Percentiles rank a stretch among this genome's conserved stretches.
phyloP scores from a whole-genome alignment of 176 grass and related monocot species.

The Otatea glauca region DNA sequence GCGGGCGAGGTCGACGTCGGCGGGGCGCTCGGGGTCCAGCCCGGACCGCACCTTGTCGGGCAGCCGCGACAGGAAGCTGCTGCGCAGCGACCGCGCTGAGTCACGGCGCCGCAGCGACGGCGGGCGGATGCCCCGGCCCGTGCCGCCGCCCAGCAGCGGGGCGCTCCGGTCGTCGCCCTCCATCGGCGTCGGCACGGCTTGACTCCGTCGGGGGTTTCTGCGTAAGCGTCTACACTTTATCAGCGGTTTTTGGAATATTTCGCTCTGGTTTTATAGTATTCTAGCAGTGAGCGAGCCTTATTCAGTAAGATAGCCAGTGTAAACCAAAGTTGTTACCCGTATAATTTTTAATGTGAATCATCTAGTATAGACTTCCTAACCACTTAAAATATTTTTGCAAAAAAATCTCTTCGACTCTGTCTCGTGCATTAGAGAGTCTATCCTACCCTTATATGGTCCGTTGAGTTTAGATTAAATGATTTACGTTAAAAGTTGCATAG shows the following conservation, averaged over 20 bases:
- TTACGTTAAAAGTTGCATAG: too few species aligned
- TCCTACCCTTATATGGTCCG: too few species aligned
- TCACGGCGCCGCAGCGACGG: conserved; percentile 49
- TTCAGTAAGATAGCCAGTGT: too few species aligned
- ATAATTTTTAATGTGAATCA: too few species aligned
- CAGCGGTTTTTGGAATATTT: background rate
- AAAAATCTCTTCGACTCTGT: too few species aligned
- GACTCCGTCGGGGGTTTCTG: background rate
- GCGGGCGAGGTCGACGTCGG: conserved; percentile 58
- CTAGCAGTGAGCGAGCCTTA: too few species aligned
- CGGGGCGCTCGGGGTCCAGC: conserved; percentile 65
- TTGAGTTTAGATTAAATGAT: too few species aligned
- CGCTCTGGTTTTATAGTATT: background rate
- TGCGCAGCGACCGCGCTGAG: conserved; percentile 72
- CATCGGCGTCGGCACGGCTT: conserved; percentile 1
- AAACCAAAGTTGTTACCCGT: too few species aligned
- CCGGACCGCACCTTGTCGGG: conserved; percentile 78
- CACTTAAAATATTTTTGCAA: too few species aligned
- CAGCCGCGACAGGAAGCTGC: conserved; percentile 68
- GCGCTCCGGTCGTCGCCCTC: conserved; percentile 51
- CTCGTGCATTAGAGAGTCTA: too few species aligned
- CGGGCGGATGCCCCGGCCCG: background rate
- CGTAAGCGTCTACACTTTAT: background rate
- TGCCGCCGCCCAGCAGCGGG: conserved; percentile 54
- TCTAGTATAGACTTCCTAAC: too few species aligned